Conservation (phyloP, 2,329 filamentous ascomycete genomes). For the Raffaelea arxii region DNA sequence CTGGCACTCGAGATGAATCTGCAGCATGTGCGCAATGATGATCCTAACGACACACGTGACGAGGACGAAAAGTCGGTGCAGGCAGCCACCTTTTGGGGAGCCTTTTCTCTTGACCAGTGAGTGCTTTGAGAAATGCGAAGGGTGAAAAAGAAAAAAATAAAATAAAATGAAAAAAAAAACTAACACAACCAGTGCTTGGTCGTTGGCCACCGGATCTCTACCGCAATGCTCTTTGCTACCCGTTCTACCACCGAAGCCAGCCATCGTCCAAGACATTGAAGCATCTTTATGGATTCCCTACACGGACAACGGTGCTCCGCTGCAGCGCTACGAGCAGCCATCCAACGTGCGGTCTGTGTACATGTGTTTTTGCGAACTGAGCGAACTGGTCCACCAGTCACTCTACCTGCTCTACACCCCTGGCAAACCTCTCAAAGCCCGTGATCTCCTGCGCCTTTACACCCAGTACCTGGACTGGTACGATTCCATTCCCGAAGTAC, state of each 20-base stretch:
- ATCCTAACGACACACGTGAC: no score
- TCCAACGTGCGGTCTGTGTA: constrained; percentile 60
- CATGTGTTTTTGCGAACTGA: constrained; percentile 61
- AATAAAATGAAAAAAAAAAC: no score
- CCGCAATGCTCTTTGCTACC: constrained; percentile 50
- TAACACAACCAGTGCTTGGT: constrained; percentile 43
- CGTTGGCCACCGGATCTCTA: constrained; percentile 51
- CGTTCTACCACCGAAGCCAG: constrained; percentile 47
- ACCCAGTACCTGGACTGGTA: constrained; percentile 65
- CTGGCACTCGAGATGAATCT: constrained; percentile 64
- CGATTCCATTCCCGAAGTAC: constrained; percentile 51
- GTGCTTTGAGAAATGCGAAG: no score
- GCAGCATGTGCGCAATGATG: constrained; percentile 41
- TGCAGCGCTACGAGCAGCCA: constrained; percentile 49
- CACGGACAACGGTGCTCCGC: constrained; percentile 43
- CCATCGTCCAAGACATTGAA: constrained; percentile 51
- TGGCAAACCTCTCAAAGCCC: constrained; percentile 52
- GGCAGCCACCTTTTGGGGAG: constrained; percentile 52
- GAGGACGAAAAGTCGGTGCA: constrained; percentile 49
- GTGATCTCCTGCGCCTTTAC: constrained; percentile 54
- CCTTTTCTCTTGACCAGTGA: constrained; percentile 54
- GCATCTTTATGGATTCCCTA: constrained; percentile 50
- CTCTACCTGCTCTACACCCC: constrained; percentile 66
- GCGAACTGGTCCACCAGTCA: constrained; percentile 63
- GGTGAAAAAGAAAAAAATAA: no score